Base-by-base conservation (phyloP, 352 stramenopile species). In the Phytophthora sansomeana region DNA sequence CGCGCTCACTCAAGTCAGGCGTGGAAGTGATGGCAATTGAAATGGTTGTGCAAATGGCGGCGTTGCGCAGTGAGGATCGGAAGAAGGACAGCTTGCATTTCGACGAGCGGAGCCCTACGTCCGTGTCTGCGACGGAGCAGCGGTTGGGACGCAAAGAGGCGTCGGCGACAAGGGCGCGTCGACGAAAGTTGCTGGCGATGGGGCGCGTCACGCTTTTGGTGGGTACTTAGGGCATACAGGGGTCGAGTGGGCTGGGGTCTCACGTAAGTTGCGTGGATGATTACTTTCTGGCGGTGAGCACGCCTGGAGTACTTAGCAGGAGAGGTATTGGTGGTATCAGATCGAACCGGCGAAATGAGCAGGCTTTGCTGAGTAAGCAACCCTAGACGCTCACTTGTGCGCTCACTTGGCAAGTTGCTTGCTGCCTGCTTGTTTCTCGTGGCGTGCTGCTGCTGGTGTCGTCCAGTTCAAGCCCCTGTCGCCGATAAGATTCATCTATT, bases 51-150 rank as follows among this genome's bases (percentile, higher is more conserved):
- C 21, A 24, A 24, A 24, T 24, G 21, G 21, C 21, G 21, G 21
- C 21, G 3, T 24, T 24, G 21, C 21, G 21, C 21, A 99, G 21
- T 24, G n/a, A 17, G 10, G 39, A 39, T 41, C 35, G 35, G 35
- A 41, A 41, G 35, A 41, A 41, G 35, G 35, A 41, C 6, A 4
- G 9, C 41, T 47, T 26, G n/a, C 41, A 47, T 28, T 26, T 47
- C 17, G 41, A 47, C n/a, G 41, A 29, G 38, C 38, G 16, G n/a
- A 44, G 38, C 38, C 8, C n/a, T 21, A 21, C 35, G 35, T 16
- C 11, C 41, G 41, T 47, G 41, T 47, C 41, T 47, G 41, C 41
- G 41, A 47, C 41, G 41, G 17, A 47, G 41, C 41, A 14, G 7
- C 19, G 14, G 7, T 41, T 10, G 35, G 6, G 16, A 19, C 41